phyloP scores from a whole-genome alignment of 1,284 basidiomycete genomes.

The Hypsizygus ulmarius region DNA sequence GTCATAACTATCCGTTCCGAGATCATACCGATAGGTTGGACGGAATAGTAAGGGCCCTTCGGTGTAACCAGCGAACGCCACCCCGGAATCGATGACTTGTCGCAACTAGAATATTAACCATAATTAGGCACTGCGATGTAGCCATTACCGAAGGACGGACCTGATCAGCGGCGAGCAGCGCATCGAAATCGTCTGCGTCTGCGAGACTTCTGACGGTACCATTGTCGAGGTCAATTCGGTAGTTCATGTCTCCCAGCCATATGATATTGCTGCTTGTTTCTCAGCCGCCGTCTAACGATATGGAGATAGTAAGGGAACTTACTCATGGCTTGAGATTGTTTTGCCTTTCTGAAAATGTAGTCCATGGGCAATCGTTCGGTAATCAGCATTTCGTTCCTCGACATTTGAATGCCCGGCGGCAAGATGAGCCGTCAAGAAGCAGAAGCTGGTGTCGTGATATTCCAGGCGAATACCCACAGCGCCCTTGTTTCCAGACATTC shows the following conservation, averaged over 20 bases:
- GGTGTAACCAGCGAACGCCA: constrained; percentile 80
- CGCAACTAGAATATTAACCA: constrained; percentile 49
- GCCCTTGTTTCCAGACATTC: constrained; percentile 97
- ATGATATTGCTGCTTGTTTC: constrained; percentile 66
- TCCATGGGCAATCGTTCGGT: constrained; percentile 80
- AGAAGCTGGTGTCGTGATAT: constrained; percentile 87
- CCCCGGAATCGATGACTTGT: constrained; percentile 64
- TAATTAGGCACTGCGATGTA: constrained; percentile 1
- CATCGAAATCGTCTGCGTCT: constrained; percentile 63
- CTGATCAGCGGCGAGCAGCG: constrained; percentile 83
- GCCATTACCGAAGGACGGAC: constrained; percentile 36
- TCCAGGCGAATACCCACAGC: constrained; percentile 93
- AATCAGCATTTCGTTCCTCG: constrained; percentile 92
- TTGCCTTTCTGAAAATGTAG: constrained; percentile 89
- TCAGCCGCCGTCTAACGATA: constrained; percentile 5
- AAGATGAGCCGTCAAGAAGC: constrained; percentile 94
- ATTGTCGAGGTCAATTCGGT: constrained; percentile 87
- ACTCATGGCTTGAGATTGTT: constrained; percentile 89
- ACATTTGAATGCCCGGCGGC: constrained; percentile 91
- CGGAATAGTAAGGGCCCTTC: constrained; percentile 89
- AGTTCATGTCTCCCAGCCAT: constrained; percentile 96
- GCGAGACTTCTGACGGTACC: constrained; percentile 71
- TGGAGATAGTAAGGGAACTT: constrained; percentile 26
- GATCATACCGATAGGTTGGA: constrained; percentile 88
- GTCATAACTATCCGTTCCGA: constrained; percentile 86